Evolutionary conservation across 1,284 basidiomycete species (phyloP).

Genomic region (Puccinia triticina): DNA sequence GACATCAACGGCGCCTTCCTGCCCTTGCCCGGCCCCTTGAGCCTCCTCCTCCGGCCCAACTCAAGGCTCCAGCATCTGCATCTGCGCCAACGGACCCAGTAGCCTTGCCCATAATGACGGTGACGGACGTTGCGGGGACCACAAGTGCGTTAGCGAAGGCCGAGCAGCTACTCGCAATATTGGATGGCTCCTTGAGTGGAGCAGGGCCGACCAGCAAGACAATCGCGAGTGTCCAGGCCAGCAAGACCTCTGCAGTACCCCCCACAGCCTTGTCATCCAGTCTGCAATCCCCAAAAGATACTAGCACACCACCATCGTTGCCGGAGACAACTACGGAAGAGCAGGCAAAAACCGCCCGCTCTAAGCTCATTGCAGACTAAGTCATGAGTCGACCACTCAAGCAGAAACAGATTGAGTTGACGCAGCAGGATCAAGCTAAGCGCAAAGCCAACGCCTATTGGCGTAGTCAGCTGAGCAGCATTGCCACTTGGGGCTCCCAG

Average conservation of each 20-base stretch:
- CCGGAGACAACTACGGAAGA: background rate
- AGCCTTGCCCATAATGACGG: constrained; percentile 58
- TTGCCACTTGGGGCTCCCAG: background rate
- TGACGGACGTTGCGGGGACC: constrained; percentile 53
- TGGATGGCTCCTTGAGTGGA: no score
- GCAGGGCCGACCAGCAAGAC: background rate
- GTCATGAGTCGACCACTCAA: constrained; percentile 36
- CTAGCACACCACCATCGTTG: background rate
- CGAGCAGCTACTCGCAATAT: no score
- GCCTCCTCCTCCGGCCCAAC: background rate
- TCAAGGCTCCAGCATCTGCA: constrained; percentile 61
- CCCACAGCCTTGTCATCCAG: background rate
- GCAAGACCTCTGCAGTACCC: background rate
- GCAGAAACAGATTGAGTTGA: constrained; percentile 45
- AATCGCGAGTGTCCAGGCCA: constrained; percentile 11
- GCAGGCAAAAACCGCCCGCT: constrained; percentile 3
- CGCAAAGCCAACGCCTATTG: background rate
- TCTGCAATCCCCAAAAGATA: background rate
- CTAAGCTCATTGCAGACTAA: constrained; percentile 45
- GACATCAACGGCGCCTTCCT: constrained; percentile 95
- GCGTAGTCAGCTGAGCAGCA: background rate
- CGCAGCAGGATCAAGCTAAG: constrained; percentile 14
- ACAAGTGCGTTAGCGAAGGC: constrained; percentile 35
- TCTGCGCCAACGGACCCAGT: constrained; percentile 60
- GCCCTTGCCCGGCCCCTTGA: constrained; percentile 61